These are phyloP conservation scores for Chrysosphaeria jannelii DNA, from an alignment of 2,329 filamentous ascomycete species.

Conservation along the genomic window DNA sequence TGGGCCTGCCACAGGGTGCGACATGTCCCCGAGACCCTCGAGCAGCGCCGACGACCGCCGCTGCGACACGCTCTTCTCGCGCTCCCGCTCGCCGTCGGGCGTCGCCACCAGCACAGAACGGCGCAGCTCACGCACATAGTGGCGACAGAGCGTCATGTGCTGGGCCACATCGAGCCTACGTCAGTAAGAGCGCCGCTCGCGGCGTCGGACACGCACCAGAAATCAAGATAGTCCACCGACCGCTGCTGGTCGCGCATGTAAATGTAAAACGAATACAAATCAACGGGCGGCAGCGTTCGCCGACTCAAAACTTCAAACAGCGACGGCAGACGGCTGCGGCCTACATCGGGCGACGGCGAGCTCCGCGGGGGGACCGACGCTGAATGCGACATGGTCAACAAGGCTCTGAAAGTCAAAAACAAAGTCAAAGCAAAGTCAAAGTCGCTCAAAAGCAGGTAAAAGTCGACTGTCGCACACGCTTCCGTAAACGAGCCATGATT, in stretches of 20 bases:
- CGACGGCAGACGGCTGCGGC: slow-evolving; percentile 66
- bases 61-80: no score
- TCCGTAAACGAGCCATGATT: no score
- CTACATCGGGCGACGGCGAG: slow-evolving; percentile 12
- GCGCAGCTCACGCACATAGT: slow-evolving; percentile 87
- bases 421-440: neutral
- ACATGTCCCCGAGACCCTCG: slow-evolving; percentile 39
- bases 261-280: slow-evolving; percentile 97
- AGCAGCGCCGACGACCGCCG: slow-evolving; percentile 63
- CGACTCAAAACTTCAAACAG: slow-evolving; percentile 88
- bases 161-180: slow-evolving; percentile 92
- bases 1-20: slow-evolving; percentile 24
- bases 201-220: no score
- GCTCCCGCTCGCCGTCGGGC: slow-evolving; percentile 65
- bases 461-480: neutral
- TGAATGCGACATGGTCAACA: no score
- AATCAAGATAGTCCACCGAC: slow-evolving; percentile 92
- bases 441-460: neutral
- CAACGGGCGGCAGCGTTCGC: slow-evolving; percentile 79
- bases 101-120: slow-evolving; percentile 81
- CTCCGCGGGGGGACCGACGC: neutral
- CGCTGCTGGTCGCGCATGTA: slow-evolving; percentile 98
- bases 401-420: no score
- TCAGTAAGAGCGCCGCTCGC: no score
- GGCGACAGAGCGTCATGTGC: slow-evolving; percentile 89